Evolutionary conservation across 306 rosid species (phyloP).

Genomic region (Myrica gale): DNA sequence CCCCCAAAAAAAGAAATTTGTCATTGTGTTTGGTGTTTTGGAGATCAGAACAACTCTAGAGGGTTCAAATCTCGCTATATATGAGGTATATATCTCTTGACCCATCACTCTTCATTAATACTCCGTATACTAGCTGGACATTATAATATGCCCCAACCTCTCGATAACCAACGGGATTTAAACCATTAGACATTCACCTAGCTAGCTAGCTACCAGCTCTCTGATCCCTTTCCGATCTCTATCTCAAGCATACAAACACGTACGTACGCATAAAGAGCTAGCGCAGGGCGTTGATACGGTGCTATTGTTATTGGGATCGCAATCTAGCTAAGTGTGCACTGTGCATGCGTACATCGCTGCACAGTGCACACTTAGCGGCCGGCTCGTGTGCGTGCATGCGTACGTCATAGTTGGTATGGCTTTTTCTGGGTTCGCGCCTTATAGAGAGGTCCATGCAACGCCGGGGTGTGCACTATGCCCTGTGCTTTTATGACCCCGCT

Average conservation of each 20-base stretch:
- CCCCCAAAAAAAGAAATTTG: not conserved
- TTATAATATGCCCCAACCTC: too few species aligned
- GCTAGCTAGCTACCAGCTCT: too few species aligned
- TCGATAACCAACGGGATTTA: not conserved
- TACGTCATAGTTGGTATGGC: not conserved
- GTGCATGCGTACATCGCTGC: too few species aligned
- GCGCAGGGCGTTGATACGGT: not conserved
- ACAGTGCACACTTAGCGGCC: not conserved
- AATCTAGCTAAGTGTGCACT: too few species aligned
- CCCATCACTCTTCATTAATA: not conserved
- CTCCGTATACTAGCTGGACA: too few species aligned
- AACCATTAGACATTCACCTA: not conserved
- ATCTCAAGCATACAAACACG: not conserved
- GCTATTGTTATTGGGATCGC: too few species aligned
- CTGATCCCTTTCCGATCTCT: too few species aligned
- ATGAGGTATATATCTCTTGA: not conserved
- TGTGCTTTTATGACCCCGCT: not conserved
- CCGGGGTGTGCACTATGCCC: not conserved
- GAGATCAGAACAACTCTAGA: not conserved
- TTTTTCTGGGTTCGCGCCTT: not conserved
- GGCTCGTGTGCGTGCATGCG: not conserved
- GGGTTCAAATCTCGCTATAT: not conserved
- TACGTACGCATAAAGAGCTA: not conserved
- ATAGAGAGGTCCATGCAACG: slow-evolving; percentile 4
- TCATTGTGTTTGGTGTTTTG: not conserved